phyloP scores from a whole-genome alignment of 164 flowering plant genomes.

The Magnolia officinalis region DNA sequence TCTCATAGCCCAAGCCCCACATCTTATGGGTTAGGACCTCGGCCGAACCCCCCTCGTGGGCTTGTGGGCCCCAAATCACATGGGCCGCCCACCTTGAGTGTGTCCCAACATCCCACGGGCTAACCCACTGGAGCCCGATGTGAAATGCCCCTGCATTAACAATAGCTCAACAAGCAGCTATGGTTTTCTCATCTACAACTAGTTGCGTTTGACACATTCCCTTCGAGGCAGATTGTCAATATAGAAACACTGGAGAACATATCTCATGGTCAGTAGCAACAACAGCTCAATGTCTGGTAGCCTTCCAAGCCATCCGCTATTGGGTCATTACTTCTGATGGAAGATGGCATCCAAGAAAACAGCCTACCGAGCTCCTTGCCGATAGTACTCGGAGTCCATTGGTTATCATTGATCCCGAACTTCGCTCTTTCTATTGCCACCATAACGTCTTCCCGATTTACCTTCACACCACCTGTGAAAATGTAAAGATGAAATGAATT shows the following conservation, averaged over 20 bases:
- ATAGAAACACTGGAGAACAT: background rate
- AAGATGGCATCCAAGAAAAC: constrained; percentile 88
- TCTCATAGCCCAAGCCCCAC: too few species aligned
- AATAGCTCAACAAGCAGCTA: background rate
- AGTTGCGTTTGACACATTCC: background rate
- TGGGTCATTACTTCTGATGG: constrained; percentile 40
- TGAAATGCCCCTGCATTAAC: too few species aligned
- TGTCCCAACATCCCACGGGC: too few species aligned
- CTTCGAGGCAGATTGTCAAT: background rate
- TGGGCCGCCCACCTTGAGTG: too few species aligned
- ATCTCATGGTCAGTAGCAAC: background rate
- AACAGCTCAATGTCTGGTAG: constrained; percentile 77
- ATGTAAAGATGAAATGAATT: background rate
- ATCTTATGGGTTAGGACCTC: too few species aligned
- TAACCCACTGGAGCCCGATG: too few species aligned
- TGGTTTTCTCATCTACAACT: background rate
- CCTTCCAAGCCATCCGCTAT: constrained; percentile 54
- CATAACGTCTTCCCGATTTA: constrained; percentile 85
- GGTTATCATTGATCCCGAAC: constrained; percentile 70
- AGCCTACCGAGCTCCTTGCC: constrained; percentile 67
- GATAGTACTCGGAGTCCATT: constrained; percentile 32
- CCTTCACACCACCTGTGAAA: constrained; percentile 62
- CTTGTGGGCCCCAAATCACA: too few species aligned
- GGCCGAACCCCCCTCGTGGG: too few species aligned
- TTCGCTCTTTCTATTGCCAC: constrained; percentile 92